Evolutionary conservation across 768 basidiomycete genomes (phyloP).

Genomic region (Amanita brunnescens): DNA sequence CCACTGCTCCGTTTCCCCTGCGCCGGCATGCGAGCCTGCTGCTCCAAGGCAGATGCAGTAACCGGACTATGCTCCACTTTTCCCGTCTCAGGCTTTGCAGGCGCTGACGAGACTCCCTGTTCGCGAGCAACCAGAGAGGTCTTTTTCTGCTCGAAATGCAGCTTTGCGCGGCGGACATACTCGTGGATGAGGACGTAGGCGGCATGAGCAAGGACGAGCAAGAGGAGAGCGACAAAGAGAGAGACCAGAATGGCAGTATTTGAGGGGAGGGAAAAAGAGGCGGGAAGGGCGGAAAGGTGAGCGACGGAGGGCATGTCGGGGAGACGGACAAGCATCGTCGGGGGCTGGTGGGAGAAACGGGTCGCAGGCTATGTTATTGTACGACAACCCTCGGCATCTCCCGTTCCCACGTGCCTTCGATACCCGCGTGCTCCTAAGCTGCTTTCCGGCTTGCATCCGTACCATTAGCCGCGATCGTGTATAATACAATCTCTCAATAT

Average conservation of each 20-base stretch:
- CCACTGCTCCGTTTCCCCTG: constrained; percentile 5
- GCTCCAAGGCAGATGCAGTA: constrained; percentile 11
- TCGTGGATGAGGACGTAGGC: constrained; percentile 10
- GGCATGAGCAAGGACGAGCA: constrained; percentile 3
- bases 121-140: constrained; percentile 9
- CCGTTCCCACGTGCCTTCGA: not conserved
- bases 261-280: constrained; percentile 4
- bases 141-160: constrained; percentile 9
- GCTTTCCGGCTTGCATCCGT: not conserved
- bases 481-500: too few species aligned
- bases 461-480: not conserved
- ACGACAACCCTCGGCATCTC: not conserved
- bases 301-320: constrained; percentile 11
- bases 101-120: constrained; percentile 13
- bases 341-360: constrained; percentile 3
- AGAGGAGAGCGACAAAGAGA: constrained; percentile 12
- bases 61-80: constrained; percentile 6
- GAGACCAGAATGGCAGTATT: constrained; percentile 16
- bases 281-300: constrained; percentile 11
- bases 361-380: constrained; percentile 7
- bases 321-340: constrained; percentile 9
- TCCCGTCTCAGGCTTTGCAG: constrained; percentile 13
- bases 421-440: not conserved
- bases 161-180: constrained; percentile 6
- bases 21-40: constrained; percentile 12